Conservation (phyloP, 768 basidiomycete species). For the Mycena haematopus region DNA sequence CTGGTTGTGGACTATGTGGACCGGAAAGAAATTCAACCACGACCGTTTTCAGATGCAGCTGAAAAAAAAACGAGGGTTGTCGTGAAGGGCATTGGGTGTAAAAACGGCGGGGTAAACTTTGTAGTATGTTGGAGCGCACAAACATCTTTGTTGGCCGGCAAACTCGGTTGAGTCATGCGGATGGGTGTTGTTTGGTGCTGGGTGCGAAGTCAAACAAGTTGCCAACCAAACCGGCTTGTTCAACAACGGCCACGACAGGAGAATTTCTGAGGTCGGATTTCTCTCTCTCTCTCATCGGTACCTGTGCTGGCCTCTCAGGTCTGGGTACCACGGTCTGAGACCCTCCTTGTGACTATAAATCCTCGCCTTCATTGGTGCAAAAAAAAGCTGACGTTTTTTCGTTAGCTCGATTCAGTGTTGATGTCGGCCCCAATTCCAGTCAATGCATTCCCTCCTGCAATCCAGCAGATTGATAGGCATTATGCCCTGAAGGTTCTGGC, state of each 20-base stretch:
- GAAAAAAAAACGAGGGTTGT: background rate
- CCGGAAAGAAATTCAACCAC: slow-evolving; percentile 13
- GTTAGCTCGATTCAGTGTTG: slow-evolving; percentile 8
- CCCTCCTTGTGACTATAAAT: background rate
- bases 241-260: slow-evolving; percentile 22
- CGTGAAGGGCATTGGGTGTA: background rate
- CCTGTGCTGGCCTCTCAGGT: slow-evolving; percentile 19
- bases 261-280: slow-evolving; percentile 18
- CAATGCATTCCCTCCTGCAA: slow-evolving; percentile 18
- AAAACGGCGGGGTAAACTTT: background rate
- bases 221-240: slow-evolving; percentile 24
- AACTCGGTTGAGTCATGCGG: slow-evolving; percentile 12
- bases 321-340: background rate
- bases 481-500: slow-evolving; percentile 22
- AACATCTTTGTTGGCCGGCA: slow-evolving; percentile 12
- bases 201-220: slow-evolving; percentile 10
- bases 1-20: too few species aligned
- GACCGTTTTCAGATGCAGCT: background rate
- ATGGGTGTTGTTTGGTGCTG: slow-evolving; percentile 11
- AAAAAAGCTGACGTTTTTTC: slow-evolving; percentile 24
- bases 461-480: slow-evolving; percentile 15
- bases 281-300: slow-evolving; percentile 8
- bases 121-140: background rate
- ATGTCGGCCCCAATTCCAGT: slow-evolving; percentile 15
- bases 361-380: slow-evolving; percentile 1